Evolutionary conservation across 1,139 yeast genomes (phyloP).

Genomic region (Pneumocystis murina): DNA sequence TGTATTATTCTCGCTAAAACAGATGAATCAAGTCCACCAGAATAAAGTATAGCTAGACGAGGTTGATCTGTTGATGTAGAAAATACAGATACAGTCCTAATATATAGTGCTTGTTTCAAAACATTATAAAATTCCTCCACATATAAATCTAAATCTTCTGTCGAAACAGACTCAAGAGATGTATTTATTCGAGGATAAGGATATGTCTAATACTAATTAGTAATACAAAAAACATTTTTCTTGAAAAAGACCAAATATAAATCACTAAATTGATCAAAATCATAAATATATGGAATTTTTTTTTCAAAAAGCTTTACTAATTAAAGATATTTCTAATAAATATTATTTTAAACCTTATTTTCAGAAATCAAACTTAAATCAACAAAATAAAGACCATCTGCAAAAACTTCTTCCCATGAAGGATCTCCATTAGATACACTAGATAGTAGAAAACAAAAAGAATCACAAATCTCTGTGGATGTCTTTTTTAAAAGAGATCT

Average conservation of each 20-base stretch:
- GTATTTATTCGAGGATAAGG: not conserved
- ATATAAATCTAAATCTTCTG: not conserved
- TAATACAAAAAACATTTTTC: not conserved
- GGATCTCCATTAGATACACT: constrained; percentile 18
- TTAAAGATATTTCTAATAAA: not conserved
- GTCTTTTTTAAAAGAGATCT: constrained; percentile 46
- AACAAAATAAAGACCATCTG: constrained; percentile 19
- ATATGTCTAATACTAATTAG: not conserved
- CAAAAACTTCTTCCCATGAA: constrained; percentile 21
- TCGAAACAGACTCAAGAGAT: not conserved
- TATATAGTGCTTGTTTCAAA: constrained; percentile 9
- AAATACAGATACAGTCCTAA: constrained; percentile 11
- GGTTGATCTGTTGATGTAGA: constrained; percentile 2
- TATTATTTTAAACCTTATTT: not conserved
- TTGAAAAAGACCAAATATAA: not conserved
- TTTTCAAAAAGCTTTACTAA: not conserved
- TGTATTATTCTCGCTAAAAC: constrained; percentile 38
- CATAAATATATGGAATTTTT: not conserved
- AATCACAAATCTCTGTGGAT: constrained; percentile 7
- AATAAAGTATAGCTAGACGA: constrained; percentile 47
- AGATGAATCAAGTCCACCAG: constrained; percentile 93
- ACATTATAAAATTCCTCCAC: constrained; percentile 2
- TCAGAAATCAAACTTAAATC: constrained; percentile 10
- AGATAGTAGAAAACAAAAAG: constrained; percentile 23
- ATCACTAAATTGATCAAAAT: not conserved